Base-by-base conservation (phyloP, 148 eudicot species). In the Dianthus caryophyllus region DNA sequence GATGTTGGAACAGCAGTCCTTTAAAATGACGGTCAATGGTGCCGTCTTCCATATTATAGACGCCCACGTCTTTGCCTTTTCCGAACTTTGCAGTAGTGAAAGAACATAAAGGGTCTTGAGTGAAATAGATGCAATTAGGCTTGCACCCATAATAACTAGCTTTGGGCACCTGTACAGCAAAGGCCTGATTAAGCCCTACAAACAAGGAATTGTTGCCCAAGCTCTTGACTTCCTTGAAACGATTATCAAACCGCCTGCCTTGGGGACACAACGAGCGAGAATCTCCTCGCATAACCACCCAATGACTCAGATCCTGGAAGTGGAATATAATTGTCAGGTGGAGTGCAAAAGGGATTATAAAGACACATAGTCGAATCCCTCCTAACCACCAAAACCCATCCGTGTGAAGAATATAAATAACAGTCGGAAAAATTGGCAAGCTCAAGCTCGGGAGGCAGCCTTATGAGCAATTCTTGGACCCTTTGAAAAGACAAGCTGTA, bases 401-500 rank as follows among this genome's bases (percentile, higher is more conserved):
- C 61, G 7, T 57, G 38, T 16, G 60, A 55, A 26, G 60, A 55
- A 27, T 25, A 25, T 14, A 13, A 55, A 55, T 36, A 55, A 55
- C 17, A 55, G 4, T 55, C 27, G 14, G 12, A 11, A 6, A 53
- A 53, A 21, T 9, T 24, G n/a, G 22, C 17, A 57, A 27, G 36
- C 20, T 27, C 61, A 57, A 57, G 20, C 39, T 57, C 38, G 16
- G 18, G 61, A 27, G 38, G 61, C 38, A 57, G 1, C 38, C 20
- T 30, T 13, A 27, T 27, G 18, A 17, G 38, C 61, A 29, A 14
- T 14, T 30, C 39, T 16, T 3, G 20, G 61, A 57, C 33, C 61
- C 61, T 57, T 57, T 6, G 18, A 15, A 29, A 30, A 57, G 61
- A 27, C 39, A 57, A 57, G 61, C 36, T 29, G 61, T 57, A 57